Evolutionary conservation across 2,329 filamentous ascomycete species (phyloP), one percentile per base, ranked within the genome.

Genomic region (Penicillium janthinellum): DNA sequence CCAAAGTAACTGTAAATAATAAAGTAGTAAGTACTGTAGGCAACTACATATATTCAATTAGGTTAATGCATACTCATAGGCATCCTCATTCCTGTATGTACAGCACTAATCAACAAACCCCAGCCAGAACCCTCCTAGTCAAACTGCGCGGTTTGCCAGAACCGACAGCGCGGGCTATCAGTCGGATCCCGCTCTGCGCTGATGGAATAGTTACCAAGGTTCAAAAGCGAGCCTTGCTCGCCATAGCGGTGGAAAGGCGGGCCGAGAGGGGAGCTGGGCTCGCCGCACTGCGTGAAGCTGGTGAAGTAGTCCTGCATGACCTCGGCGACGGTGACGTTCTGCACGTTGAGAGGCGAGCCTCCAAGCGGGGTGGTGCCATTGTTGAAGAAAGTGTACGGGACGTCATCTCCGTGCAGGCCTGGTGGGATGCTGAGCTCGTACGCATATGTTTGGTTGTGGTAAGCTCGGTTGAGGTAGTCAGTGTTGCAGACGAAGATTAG

Each of bases 381-480:
- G 25, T 78, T 75, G 67, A 79, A 86, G 71, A 81, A 86, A 0
- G 82, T 85, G 63, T 83, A 85, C 0, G 75, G 54, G 3, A 84
- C 62, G 62, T 87, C 84, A 39, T 77, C 69, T 14, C 82, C 83
- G 66, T 86, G 84, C 15, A 85, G 67, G 3, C 77, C 83, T 0
- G 84, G 84, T 0, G 80, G 79, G 0, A 86, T 75, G 44, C 76
- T 77, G 67, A 86, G 86, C 51, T 81, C 71, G 67, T 86, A 86
- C 0, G 78, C 75, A 68, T 82, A 84, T 0, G 82, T 82, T 35
- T 81, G 62, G 64, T 83, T 83, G 12, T 73, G 59, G 71, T 76
- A 84, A 3, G 80, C 83, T 5, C 75, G 77, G 64, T 80, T 79
- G 22, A 86, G 73, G 65, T 81, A 84, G 69, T 81, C 77, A 7